Base-by-base conservation (phyloP, 345 rosid genomes). In the Pugionium dolabratum region DNA sequence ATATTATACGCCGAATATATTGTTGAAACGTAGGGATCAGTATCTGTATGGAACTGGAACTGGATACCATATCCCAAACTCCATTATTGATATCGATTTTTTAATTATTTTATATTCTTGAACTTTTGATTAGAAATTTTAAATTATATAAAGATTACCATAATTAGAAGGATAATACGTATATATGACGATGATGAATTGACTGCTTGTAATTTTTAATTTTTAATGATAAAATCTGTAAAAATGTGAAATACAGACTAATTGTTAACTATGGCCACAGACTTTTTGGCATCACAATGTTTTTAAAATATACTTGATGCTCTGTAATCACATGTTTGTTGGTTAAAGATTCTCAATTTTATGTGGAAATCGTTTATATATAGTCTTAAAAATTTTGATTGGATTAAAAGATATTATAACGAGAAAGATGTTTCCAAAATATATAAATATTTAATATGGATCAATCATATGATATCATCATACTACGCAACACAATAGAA, bases 401-500 rank as follows among this genome's bases (percentile, higher is more conserved):
- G 1, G 3, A 40, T 40, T 7, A 40, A 42, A 3, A 9, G 5
- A 49, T 29, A 33, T 11, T 39, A 43, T 18, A 39, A 8, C 7
- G 36, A 39, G 30, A 41, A 52, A 52, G 37, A 45, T 27, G 29
- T 54, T 35, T 54, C 48, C 58, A 62, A 10, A 7, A 28, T 34
- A 44, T 7, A 54, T 45, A 28, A 36, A 25, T 36, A 47, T 41
- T 31, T 40, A 51, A 34, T 47, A 43, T 50, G 54, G 29, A 64
- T 35, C 48, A 58, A 58, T 72, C 54, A 50, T 57, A 50, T 57
- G 44, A 40, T 53, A 54, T 61, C 67, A 70, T 48, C 55, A 47
- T 50, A 64, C 47, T 36, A 72, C 49, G 71, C 55, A 72, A 47
- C 49, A 49, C 47, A 66, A 72, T 58, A 64, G 35, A 72, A 72